These are phyloP conservation scores for Pyrenopolyporus hunteri DNA, from an alignment of 495 filamentous ascomycete genomes.

Conservation along the genomic window DNA sequence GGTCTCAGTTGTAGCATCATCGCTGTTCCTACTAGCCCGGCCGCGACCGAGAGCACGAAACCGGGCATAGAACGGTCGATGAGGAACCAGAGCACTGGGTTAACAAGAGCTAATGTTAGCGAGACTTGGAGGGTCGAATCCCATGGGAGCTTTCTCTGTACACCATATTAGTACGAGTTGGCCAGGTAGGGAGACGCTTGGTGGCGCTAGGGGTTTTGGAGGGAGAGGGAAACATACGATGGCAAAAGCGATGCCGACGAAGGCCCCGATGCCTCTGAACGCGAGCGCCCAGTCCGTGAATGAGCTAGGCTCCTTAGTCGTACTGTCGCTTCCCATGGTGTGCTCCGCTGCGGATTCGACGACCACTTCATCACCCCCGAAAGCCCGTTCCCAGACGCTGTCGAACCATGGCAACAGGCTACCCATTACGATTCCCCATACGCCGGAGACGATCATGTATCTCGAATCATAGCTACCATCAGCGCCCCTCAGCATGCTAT, in stretches of 20 bases:
- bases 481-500: slow-evolving; percentile 52
- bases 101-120: slow-evolving; percentile 85
- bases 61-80: slow-evolving; percentile 89
- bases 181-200: neutral
- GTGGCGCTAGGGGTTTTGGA: too few relatives aligned
- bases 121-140: slow-evolving; percentile 92
- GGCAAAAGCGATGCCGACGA: slow-evolving; percentile 95
- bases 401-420: slow-evolving; percentile 87
- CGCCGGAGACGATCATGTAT: slow-evolving; percentile 82
- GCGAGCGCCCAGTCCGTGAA: slow-evolving; percentile 77
- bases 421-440: slow-evolving; percentile 76
- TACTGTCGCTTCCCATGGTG: slow-evolving; percentile 16
- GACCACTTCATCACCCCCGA: slow-evolving; percentile 31
- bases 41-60: slow-evolving; percentile 72
- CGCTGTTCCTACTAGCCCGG: slow-evolving; percentile 75
- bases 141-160: slow-evolving; percentile 85
- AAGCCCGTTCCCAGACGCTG: slow-evolving; percentile 57
- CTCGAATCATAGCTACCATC: slow-evolving; percentile 59
- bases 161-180: slow-evolving; percentile 32
- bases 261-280: slow-evolving; percentile 87
- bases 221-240: slow-evolving; percentile 66
- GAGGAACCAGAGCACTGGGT: slow-evolving; percentile 94
- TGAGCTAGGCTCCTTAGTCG: slow-evolving; percentile 30
- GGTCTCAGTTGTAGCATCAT: slow-evolving; percentile 75
- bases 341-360: slow-evolving; percentile 23